These are phyloP conservation scores for Globisporangium radiosum DNA, from an alignment of 352 stramenopile genomes.

Conservation along the genomic window DNA sequence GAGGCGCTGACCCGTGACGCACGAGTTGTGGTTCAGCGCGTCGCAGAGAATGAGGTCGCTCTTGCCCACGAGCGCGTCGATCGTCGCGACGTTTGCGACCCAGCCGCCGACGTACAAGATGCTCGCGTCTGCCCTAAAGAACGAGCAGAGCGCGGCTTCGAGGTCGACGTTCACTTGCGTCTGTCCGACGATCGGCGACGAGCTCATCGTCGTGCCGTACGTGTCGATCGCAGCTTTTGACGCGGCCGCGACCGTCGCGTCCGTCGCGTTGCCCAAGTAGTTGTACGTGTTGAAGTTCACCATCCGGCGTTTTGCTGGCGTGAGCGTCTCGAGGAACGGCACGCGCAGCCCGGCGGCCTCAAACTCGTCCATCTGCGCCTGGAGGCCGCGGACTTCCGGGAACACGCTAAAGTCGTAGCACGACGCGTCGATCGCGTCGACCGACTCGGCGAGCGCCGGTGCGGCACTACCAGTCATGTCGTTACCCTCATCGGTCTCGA, in stretches of 20 bases:
- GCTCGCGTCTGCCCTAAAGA: conserved; percentile 52
- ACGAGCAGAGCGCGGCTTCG: conserved; percentile 51
- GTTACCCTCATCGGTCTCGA: conserved; percentile 19
- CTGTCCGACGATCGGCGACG: conserved; percentile 73
- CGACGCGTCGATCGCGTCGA: conserved; percentile 59
- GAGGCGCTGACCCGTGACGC: conserved; percentile 63
- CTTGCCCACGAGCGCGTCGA: conserved; percentile 64
- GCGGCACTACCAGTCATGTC: background rate
- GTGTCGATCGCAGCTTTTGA: conserved; percentile 56
- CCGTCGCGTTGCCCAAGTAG: conserved; percentile 69
- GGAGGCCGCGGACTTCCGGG: conserved; percentile 55
- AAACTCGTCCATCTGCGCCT: conserved; percentile 71
- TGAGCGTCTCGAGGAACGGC: conserved; percentile 66
- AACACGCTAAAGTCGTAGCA: conserved; percentile 66
- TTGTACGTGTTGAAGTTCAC: conserved; percentile 88
- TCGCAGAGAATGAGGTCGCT: conserved; percentile 75
- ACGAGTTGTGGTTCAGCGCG: conserved; percentile 76
- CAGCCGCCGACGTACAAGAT: conserved; percentile 68
- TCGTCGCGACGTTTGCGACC: conserved; percentile 76
- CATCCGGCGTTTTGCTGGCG: conserved; percentile 60
- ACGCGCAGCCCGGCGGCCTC: conserved; percentile 57
- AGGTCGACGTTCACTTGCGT: conserved; percentile 66
- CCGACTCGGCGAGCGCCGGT: conserved; percentile 24
- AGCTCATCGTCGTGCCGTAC: conserved; percentile 78
- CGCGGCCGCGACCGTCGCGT: conserved; percentile 40